Evolutionary conservation across 495 filamentous ascomycete species (phyloP).

Genomic region (Trichoderma reesei): DNA sequence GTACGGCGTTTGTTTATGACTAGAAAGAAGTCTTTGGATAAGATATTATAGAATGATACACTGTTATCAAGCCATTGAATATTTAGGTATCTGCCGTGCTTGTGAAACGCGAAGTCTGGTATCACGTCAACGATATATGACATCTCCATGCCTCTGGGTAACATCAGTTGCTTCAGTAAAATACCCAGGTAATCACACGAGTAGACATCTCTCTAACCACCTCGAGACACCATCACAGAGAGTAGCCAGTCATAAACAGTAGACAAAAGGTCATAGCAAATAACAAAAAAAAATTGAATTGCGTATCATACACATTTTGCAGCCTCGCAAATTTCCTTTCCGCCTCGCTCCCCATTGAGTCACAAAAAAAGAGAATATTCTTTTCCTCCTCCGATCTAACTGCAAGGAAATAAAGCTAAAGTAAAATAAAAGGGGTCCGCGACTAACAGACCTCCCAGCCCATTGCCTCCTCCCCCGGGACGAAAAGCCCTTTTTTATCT

Average conservation of each 20-base stretch:
- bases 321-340: background rate
- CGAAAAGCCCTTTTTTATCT: background rate
- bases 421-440: background rate
- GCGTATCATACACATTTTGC: conserved; percentile 9
- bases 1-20: background rate
- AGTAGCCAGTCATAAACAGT: background rate
- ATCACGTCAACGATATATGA: too few species aligned
- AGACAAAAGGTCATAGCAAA: background rate
- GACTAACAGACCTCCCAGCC: background rate
- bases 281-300: background rate
- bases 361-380: conserved; percentile 8
- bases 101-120: too few species aligned
- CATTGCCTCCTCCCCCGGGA: background rate
- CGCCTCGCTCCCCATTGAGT: background rate
- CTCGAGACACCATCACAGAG: background rate
- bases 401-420: background rate
- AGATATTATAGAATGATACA: background rate
- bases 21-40: background rate
- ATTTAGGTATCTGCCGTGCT: too few species aligned
- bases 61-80: too few species aligned
- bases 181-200: too few species aligned
- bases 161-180: too few species aligned
- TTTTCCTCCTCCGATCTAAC: conserved; percentile 12
- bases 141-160: too few species aligned
- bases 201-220: background rate